Conservation (phyloP, 768 basidiomycete species). For the Mycena metata region DNA sequence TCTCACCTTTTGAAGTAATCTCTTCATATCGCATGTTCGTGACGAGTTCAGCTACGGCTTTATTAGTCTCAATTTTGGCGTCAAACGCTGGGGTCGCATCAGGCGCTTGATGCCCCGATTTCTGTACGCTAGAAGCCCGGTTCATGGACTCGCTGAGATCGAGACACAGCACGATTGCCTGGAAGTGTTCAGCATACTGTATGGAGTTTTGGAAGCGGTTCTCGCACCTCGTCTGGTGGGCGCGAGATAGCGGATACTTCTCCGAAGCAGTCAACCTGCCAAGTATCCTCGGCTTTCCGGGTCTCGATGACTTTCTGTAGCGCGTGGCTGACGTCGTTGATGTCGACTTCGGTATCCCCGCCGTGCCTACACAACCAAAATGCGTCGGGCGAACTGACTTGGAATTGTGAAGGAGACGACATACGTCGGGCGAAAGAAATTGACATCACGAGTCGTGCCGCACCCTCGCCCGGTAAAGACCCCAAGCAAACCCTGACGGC, state of each 20-base stretch:
- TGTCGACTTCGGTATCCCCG: slow-evolving; percentile 47
- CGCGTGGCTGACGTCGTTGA: slow-evolving; percentile 45
- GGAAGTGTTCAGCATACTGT: not conserved
- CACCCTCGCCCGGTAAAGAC: slow-evolving; percentile 49
- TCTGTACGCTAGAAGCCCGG: slow-evolving; percentile 37
- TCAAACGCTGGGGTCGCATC: slow-evolving; percentile 16
- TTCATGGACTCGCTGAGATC: slow-evolving; percentile 48
- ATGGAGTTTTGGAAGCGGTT: not conserved
- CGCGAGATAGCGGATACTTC: slow-evolving; percentile 39
- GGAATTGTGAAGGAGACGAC: slow-evolving; percentile 3
- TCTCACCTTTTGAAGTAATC: slow-evolving; percentile 30
- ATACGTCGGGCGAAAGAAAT: slow-evolving; percentile 48
- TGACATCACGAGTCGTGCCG: slow-evolving; percentile 44
- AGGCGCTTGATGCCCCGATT: not conserved
- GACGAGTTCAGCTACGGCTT: slow-evolving; percentile 11
- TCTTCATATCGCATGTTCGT: not conserved
- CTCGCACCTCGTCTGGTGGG: slow-evolving; percentile 45
- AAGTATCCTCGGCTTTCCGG: slow-evolving; percentile 44
- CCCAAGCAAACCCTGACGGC: slow-evolving; percentile 46
- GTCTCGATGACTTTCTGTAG: slow-evolving; percentile 38
- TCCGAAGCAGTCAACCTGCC: slow-evolving; percentile 46
- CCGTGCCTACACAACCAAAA: slow-evolving; percentile 33
- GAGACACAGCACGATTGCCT: slow-evolving; percentile 48
- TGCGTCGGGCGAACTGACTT: too few species aligned
- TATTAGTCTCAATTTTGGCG: slow-evolving; percentile 3